Evolutionary conservation across 2,329 filamentous ascomycete species (phyloP), one percentile per base, ranked within the genome.

Genomic region (Xylariales sp.): DNA sequence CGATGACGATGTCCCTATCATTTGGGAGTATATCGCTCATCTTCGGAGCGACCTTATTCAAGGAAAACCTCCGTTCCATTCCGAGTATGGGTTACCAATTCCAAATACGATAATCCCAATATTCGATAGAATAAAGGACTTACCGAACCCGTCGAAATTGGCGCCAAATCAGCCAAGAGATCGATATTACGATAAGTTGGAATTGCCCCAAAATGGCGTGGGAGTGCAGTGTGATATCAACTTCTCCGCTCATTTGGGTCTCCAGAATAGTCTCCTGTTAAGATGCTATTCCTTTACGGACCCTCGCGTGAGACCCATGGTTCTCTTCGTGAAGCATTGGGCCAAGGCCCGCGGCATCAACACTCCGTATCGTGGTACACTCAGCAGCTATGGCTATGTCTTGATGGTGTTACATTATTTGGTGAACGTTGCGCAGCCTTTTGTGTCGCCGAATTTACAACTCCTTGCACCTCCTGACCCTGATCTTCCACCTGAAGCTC

Each of bases 221-320:
- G 88, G 88, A n/a, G 86, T 91, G 11, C 86, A 90, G 58, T 93
- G 87, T 58, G 88, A 95, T 57, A 88, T 96, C 70, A 95, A 95
- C 61, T 95, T 95, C 58, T 85, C 85, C 2, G 89, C 89, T 14
- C 80, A 86, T 32, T 76, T 95, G 3, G 88, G 84, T 2, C 70
- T 95, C 3, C 84, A 93, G 50, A 95, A 95, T 60, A 94, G 89
- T 0, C 68, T 79, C 24, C 77, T 96, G 28, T 74, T 96, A 21
- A 80, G 86, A 28, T 91, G 87, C 60, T 96, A 96, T 63, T 84
- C 85, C 2, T 76, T 79, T 42, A 86, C 84, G 15, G 90, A 96
- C 57, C 66, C 77, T 4, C 82, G 90, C 9, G 87, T 95, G 4
- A 76, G 80, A 16, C 79, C 82, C 2, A 78, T 95, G 66, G 80